Evolutionary conservation across 2,329 filamentous ascomycete genomes (phyloP), one percentile per base, ranked within the genome.

Genomic region (Pyricularia sp.): DNA sequence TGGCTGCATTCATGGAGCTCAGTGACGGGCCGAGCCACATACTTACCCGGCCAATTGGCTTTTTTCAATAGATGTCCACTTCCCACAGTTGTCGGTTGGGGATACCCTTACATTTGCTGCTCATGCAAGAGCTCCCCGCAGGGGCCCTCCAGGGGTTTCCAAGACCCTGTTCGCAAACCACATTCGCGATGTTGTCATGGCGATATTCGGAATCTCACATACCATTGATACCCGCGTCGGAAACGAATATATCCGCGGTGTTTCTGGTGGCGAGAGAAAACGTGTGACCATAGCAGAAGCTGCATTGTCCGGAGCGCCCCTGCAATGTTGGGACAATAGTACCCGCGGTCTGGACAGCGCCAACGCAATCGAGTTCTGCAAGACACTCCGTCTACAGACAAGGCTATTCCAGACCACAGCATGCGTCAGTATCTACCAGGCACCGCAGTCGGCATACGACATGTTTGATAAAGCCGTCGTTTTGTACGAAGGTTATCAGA

Each of bases 71-170:
- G 93, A 96, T 76, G 89, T 91, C 4, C 91, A 94, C 78, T 94
- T 94, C 75, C 90, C 91, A 14, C 86, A 89, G 79, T 79, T 95
- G 73, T 89, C 86, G 1, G 92, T 94, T 63, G 91, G 91, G 67
- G 90, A 94, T 74, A 95, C 92, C 1, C 83, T 94, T 65, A 89
- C 87, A 68, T 94, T 94, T 71, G 92, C 92, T 23, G 91, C 92
- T 4, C 83, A 86, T 23, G 90, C 91, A 6, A 85, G 90, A 69
- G 86, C 89, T 66, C 89, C 90, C 2, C 85, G 86, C 61, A 74
- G 84, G 36, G 82, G 89, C 2, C 89, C 89, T 4, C 80, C 83
- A 9, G 88, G 88, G 58, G 81, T 90, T 14, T 80, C 81, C 71
- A 81, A 80, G 71, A 77, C 81, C 67, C 79, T 81, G 10, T 91